Percentiles rank a stretch among this genome's conserved stretches.
Evolutionary conservation across 306 rosid species (phyloP).

Genomic region (Sphenostylis stenocarpa): DNA sequence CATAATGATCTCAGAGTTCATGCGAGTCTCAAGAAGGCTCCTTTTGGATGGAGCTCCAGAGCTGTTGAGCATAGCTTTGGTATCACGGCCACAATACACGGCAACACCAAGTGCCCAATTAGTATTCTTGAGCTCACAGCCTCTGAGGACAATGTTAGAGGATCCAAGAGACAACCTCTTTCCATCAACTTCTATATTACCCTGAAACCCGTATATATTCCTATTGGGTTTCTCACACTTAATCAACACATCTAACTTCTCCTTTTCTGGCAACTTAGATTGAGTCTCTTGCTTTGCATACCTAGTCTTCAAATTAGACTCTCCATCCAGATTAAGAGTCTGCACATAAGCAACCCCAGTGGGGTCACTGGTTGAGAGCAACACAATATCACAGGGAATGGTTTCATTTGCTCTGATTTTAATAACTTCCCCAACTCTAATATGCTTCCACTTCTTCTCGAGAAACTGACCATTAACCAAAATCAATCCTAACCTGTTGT

Average conservation of each 20-base stretch:
- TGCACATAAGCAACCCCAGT: slow-evolving; percentile 97
- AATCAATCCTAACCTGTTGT: slow-evolving; percentile 73
- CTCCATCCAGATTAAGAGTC: slow-evolving; percentile 90
- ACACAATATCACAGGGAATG: slow-evolving; percentile 89
- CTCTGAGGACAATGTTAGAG: slow-evolving; percentile 83
- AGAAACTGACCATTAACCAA: slow-evolving; percentile 57
- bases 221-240: slow-evolving; percentile 95
- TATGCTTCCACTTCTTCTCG: slow-evolving; percentile 68
- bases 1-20: slow-evolving; percentile 82
- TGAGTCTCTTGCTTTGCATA: slow-evolving; percentile 95
- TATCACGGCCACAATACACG: slow-evolving; percentile 88
- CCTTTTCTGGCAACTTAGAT: slow-evolving; percentile 60
- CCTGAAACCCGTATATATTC: slow-evolving; percentile 93
- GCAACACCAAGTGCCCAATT: slow-evolving; percentile 81
- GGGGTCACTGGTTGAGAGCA: slow-evolving; percentile 89
- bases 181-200: slow-evolving; percentile 75
- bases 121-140: slow-evolving; percentile 91
- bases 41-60: slow-evolving; percentile 98
- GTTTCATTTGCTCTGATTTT: slow-evolving; percentile 61
- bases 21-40: slow-evolving; percentile 86
- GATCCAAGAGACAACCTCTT: slow-evolving; percentile 87
- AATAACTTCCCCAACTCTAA: slow-evolving; percentile 81
- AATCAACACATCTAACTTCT: slow-evolving; percentile 56
- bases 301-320: slow-evolving; percentile 92
- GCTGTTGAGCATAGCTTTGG: slow-evolving; percentile 91